Evolutionary conservation across 2,329 filamentous ascomycete genomes (phyloP).

Genomic region (Magnaporthiopsis poae): DNA sequence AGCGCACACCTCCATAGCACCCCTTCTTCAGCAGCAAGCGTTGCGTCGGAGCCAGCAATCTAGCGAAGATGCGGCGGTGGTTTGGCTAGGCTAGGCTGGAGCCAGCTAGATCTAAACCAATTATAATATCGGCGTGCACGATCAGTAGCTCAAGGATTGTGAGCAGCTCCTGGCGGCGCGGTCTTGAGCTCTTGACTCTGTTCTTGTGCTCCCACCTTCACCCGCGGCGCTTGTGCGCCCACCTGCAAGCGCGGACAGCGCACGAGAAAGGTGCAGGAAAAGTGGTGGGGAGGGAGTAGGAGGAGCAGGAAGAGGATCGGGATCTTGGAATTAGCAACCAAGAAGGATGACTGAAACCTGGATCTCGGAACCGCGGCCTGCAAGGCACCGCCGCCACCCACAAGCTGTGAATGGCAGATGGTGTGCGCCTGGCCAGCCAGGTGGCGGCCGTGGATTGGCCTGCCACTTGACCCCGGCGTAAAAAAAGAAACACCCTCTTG

Average conservation of each 20-base stretch:
- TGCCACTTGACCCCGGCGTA: neutral
- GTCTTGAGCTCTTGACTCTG: too few relatives aligned
- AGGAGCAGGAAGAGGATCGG: neutral
- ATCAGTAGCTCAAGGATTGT: constrained; percentile 10
- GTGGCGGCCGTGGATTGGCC: neutral
- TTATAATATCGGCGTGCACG: constrained; percentile 12
- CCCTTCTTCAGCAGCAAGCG: neutral
- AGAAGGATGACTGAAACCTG: neutral
- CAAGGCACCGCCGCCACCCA: neutral
- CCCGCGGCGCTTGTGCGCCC: neutral
- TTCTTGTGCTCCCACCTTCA: neutral
- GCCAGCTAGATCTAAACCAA: constrained; percentile 14
- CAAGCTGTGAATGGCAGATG: neutral
- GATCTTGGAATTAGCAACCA: neutral
- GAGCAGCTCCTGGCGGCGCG: too few relatives aligned
- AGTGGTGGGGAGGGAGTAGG: neutral
- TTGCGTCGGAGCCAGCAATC: neutral
- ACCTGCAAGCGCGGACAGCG: neutral
- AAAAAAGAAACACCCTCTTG: neutral
- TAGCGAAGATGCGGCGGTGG: neutral
- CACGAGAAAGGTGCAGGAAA: neutral
- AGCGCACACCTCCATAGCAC: neutral
- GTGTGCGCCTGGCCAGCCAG: neutral
- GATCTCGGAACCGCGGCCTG: neutral
- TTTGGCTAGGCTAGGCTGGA: neutral